Conservation (phyloP, 1,284 basidiomycete genomes). For the Ustilago bromivora region DNA sequence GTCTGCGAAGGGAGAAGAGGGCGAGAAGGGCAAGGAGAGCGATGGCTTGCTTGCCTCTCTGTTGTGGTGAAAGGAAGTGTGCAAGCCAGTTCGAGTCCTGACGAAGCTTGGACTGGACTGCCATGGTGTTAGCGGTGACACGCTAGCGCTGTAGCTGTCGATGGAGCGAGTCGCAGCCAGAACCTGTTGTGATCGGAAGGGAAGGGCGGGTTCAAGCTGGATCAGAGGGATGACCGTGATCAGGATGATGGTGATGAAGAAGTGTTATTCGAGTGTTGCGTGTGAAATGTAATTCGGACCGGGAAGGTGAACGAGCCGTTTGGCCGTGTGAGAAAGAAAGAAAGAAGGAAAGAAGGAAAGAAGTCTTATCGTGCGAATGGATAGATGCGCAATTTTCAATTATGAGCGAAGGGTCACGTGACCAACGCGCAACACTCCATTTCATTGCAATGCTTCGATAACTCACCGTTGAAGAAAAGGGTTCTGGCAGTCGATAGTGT, state of each 20-base stretch:
- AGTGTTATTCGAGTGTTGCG: background rate
- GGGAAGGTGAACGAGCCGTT: slow-evolving; percentile 3
- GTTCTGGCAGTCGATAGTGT: background rate
- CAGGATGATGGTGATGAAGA: background rate
- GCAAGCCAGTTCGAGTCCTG: slow-evolving; percentile 35
- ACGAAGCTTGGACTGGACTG: slow-evolving; percentile 48
- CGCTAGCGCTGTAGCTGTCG: no score
- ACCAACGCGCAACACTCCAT: no score
- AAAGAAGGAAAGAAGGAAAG: background rate
- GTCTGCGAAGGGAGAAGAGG: slow-evolving; percentile 45
- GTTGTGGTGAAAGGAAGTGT: slow-evolving; percentile 27
- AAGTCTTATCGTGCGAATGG: no score
- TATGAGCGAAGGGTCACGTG: no score
- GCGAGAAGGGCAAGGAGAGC: slow-evolving; percentile 36
- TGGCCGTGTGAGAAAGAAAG: background rate
- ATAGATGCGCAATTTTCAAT: no score
- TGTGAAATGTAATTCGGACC: slow-evolving; percentile 10
- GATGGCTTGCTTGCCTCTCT: slow-evolving; percentile 28
- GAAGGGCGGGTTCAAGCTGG: background rate
- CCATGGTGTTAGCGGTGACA: slow-evolving; percentile 19
- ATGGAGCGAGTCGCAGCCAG: background rate
- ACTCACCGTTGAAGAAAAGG: background rate
- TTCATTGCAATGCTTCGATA: no score
- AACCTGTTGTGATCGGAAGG: background rate
- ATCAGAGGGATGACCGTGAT: background rate